These are phyloP conservation scores for Penicillium samsonianum DNA, from an alignment of 495 filamentous ascomycete species.

Conservation along the genomic window DNA sequence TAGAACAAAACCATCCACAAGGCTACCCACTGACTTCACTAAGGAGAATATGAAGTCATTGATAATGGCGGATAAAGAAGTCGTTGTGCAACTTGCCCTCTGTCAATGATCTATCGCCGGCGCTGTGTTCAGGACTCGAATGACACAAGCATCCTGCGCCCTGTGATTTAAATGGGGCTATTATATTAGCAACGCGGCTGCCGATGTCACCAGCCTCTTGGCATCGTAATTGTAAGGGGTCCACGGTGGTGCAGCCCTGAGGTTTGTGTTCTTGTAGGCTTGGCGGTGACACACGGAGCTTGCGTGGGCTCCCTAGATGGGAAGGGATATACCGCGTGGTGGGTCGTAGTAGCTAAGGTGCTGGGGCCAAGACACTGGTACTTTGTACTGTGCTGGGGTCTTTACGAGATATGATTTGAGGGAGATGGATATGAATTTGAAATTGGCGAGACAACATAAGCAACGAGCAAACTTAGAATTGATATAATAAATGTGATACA, in stretches of 20 bases:
- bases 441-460: neutral
- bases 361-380: constrained; percentile 1
- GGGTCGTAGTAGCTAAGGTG: neutral
- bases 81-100: neutral
- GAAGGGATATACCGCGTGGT: constrained; percentile 5
- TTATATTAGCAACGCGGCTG: neutral
- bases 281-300: constrained; percentile 9
- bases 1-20: neutral
- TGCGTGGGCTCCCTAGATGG: constrained; percentile 7
- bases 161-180: neutral
- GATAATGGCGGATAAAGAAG: neutral
- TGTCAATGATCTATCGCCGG: neutral
- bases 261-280: neutral
- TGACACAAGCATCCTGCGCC: neutral
- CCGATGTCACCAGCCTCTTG: neutral
- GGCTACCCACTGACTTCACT: neutral
- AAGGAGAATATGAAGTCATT: neutral
- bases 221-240: neutral
- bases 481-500: neutral
- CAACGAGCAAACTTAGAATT: neutral
- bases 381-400: neutral
- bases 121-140: neutral
- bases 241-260: neutral
- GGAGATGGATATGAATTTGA: neutral
- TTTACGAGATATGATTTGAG: neutral